Evolutionary conservation across 805 yeast species (phyloP), one percentile per base, ranked within the genome.

Genomic region (Yarrowia deformans): DNA sequence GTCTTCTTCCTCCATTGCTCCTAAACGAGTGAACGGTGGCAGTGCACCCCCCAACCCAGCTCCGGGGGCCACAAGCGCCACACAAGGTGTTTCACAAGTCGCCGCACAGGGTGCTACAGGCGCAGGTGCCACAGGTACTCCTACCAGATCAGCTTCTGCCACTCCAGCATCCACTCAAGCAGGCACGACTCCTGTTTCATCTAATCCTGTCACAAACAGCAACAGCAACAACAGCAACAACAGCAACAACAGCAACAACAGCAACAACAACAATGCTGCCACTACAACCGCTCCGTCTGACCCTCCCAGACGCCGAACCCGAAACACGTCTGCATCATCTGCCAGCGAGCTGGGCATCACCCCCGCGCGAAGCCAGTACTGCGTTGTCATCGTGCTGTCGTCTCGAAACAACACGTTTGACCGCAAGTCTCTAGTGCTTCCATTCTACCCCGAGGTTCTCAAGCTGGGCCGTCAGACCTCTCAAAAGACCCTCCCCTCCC

Each of bases 391-490:
- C n/a, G 87, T 91, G 4, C 81, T 95, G 61, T 78, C 85, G 14
- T 88, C 98, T 0, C 79, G 93, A 61, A 94, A 94, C 77, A 91
- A 86, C 64, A 89, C 97, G 0, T 93, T 93, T 76, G 90, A 88
- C 49, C 84, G 88, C 70, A 95, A 94, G 77, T 87, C 89, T 67
- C 81, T 95, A 48, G 86, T 86, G 14, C 88, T 95, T 8, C 98
- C 98, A 0, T 83, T 85, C 69, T 83, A 82, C 70, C 99, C 99
- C 0, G 93, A 90, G 14, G 88, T 91, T 3, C 79, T 93, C 67
- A 91, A 91, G 76, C 82, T 95, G 32, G 99, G 99, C 1, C 84
- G 99, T 69, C 98, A 97, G 58, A 89, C 72, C 82, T 82, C 81
- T 69, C 74, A 90, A 2, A 81, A 82, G 46, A 79, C 84, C 9